Evolutionary conservation across 345 rosid genomes (phyloP), one percentile per base, ranked within the genome.

Genomic region (Geranium rotundifolium): DNA sequence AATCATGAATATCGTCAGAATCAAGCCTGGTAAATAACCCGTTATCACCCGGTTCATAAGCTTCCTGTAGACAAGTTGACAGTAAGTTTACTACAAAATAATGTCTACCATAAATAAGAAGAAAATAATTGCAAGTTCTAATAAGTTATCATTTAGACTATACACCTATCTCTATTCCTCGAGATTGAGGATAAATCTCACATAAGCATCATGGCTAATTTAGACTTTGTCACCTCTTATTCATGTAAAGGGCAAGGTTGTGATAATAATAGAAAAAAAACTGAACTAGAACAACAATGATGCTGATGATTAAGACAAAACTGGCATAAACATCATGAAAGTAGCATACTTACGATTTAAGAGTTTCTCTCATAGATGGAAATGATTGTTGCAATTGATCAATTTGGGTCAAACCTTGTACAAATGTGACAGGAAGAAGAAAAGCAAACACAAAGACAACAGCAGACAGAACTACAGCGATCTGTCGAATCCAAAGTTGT

Each of bases 401-500:
- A 31, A 88, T 85, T 66, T 90, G 91, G 59, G 95, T 83, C 73
- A 93, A 71, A 69, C 87, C 82, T 80, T 93, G 99, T 58, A 90
- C 79, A 72, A 81, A 66, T 46, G 96, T 39, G 72, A 93, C 96
- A 19, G 99, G 99, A 59, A 81, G 17, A 65, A 88, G 75, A 77
- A 90, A 93, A 68, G 82, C 66, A 68, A 86, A 74, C 92, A 90
- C 82, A 80, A 93, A 80, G 60, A 75, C 87, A 60, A 80, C 37
- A 61, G 96, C 70, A 64, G 87, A 84, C 18, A 90, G 65, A 72
- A 82, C 75, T 14, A 75, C 79, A 66, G 83, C 84, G 60, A 90
- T 79, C 68, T 71, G 88, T 17, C 99, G 86, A 66, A 93, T 65
- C 99, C 99, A 93, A 62, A 93, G 82, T 68, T 86, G 97, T 71